These are phyloP conservation scores for Anthoceros angustus DNA, from an alignment of 225 moss, liverwort and hornwort species.

Conservation along the genomic window DNA sequence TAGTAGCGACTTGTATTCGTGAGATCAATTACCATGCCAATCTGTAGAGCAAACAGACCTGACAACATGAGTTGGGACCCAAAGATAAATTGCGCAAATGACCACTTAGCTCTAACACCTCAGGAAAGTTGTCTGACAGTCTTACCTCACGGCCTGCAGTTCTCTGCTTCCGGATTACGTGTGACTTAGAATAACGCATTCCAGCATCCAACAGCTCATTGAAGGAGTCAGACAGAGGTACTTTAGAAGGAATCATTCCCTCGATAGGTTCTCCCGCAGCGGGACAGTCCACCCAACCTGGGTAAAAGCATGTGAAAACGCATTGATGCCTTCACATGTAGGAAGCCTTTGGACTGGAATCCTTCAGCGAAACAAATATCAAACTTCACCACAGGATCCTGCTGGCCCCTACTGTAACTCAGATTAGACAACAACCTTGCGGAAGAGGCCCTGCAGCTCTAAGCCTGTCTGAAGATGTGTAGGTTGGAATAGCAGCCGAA, in stretches of 20 bases:
- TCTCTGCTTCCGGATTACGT: slow-evolving; percentile 64
- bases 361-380: not conserved
- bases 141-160: slow-evolving; percentile 59
- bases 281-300: slow-evolving; percentile 97
- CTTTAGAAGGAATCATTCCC: slow-evolving; percentile 73
- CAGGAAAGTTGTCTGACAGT: not conserved
- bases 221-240: slow-evolving; percentile 75
- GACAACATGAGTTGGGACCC: not conserved
- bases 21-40: slow-evolving; percentile 78
- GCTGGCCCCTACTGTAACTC: not conserved
- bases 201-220: slow-evolving; percentile 75
- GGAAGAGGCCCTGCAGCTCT: slow-evolving; percentile 41
- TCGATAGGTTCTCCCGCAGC: slow-evolving; percentile 63
- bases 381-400: not conserved
- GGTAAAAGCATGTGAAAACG: not conserved
- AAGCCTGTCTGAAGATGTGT: slow-evolving; percentile 27
- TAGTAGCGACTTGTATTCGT: slow-evolving; percentile 95
- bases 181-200: slow-evolving; percentile 63
- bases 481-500: slow-evolving; percentile 16
- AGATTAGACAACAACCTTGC: slow-evolving; percentile 23
- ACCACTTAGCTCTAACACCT: too few species aligned
- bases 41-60: slow-evolving; percentile 24
- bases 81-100: not conserved
- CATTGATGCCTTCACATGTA: not conserved
- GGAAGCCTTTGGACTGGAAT: not conserved